Base-by-base conservation (phyloP, 2,329 filamentous ascomycete genomes). In the Akanthomyces lecanii region DNA sequence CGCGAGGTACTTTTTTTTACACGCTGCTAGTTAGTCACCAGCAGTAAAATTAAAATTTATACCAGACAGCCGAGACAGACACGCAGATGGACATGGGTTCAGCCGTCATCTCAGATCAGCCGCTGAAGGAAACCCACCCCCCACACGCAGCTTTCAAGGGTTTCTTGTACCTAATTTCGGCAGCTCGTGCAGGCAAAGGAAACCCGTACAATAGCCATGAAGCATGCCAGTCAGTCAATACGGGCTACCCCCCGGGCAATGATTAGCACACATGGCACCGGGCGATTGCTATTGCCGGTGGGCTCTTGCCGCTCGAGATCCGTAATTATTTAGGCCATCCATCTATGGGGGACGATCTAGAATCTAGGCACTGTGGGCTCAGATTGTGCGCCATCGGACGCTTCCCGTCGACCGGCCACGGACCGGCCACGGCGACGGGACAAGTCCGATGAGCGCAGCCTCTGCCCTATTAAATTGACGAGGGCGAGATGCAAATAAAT, bases 221-320 rank as follows among this genome's bases (percentile, higher is more conserved):
- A 4, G 38, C 14, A 40, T 4, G 4, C 14, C 38, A 4, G 38
- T 40, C 14, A 40, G 38, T 40, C 33, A 11, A 7, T 36, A 36
- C 33, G 28, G 6, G 28, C 28, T 21, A 1, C 21, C 10, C 33
- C 33, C 6, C 33, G 33, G 33, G 33, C 33, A 2, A 36, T 7
- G 33, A 36, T 51, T 28, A 5, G 21, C 44, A 8, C 7, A 16
- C 7, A 28, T 33, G 21, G 21, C 14, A 7, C n/a, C 21, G 21
- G 30, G 6, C 33, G 33, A 7, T 11, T 8, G 33, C 33, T 11
- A 36, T 36, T 30, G 53, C 53, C 6, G 36, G 47, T 33, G 57
- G 45, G 36, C 57, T 52, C 44, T 52, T 60, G 14, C 57, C 47
- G 47, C 14, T 42, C 23, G 47, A 44, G 36, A 52, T 52, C 57